These are phyloP conservation scores for Lyophyllum atratum DNA, from an alignment of 768 basidiomycete species.

Conservation along the genomic window DNA sequence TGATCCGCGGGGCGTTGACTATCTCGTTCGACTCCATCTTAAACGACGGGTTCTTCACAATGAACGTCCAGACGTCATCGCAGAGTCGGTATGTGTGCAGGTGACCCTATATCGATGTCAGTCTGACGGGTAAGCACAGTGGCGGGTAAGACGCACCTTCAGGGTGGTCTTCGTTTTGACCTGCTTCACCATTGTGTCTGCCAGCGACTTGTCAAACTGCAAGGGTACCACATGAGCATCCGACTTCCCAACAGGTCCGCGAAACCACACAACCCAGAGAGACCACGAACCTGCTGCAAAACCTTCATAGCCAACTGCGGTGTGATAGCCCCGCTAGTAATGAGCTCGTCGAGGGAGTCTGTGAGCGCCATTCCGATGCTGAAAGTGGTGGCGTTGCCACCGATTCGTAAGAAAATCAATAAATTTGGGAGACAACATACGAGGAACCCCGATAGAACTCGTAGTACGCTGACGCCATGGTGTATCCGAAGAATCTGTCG, in stretches of 20 bases:
- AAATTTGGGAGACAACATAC: constrained; percentile 38
- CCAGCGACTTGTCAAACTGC: constrained; percentile 95
- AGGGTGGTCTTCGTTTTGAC: constrained; percentile 95
- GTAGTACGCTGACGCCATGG: constrained; percentile 84
- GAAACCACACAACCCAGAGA: not conserved
- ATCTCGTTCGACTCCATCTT: constrained; percentile 94
- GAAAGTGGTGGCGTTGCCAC: constrained; percentile 5
- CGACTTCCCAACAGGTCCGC: not conserved
- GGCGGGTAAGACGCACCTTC: constrained; percentile 56
- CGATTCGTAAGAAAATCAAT: not conserved
- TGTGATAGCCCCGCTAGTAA: constrained; percentile 94
- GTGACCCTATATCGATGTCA: constrained; percentile 62
- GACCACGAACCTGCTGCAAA: constrained; percentile 78
- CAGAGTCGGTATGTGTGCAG: constrained; percentile 90
- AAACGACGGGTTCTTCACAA: constrained; percentile 89
- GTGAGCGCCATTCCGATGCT: constrained; percentile 98
- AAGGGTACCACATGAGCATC: not conserved
- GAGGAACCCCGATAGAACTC: constrained; percentile 92
- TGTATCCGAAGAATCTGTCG: not conserved
- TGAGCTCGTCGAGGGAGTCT: constrained; percentile 97
- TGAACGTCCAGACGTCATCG: constrained; percentile 99
- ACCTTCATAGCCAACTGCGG: constrained; percentile 99
- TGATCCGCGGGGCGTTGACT: constrained; percentile 76
- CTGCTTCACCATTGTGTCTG: constrained; percentile 88
- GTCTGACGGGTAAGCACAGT: not conserved